A percentile compares a stretch with the other conserved stretches of the same genome.
These are phyloP conservation scores for Daldinia concentrica DNA, from an alignment of 495 filamentous ascomycete species.

Conservation along the genomic window DNA sequence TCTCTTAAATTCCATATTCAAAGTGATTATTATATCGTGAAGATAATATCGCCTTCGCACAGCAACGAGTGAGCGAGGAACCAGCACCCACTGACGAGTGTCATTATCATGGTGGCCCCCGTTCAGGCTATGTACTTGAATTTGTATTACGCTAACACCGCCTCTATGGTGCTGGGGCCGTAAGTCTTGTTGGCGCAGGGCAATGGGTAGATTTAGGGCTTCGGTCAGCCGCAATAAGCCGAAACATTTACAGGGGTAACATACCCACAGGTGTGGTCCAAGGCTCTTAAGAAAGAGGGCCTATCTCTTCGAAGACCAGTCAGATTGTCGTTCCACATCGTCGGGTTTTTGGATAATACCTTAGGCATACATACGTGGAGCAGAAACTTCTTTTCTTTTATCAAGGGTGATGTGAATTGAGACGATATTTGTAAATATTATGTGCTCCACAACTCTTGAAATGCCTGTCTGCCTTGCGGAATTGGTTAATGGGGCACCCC, in stretches of 20 bases:
- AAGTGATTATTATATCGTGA: not conserved
- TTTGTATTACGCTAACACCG: not conserved
- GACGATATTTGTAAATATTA: not conserved
- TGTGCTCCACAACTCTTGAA: not conserved
- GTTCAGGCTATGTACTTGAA: not conserved
- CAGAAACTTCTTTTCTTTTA: not conserved
- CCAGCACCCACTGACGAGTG: not conserved
- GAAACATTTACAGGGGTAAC: constrained; percentile 13
- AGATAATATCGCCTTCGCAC: not conserved
- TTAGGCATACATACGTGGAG: too few relatives aligned
- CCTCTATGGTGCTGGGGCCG: not conserved
- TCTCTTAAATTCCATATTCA: not conserved
- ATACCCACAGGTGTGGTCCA: constrained; percentile 11
- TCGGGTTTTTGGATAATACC: not conserved
- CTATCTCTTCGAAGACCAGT: not conserved
- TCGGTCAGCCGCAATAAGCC: not conserved
- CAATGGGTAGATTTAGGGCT: not conserved
- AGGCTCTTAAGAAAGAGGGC: constrained; percentile 2
- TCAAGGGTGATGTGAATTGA: not conserved
- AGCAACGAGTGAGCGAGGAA: not conserved
- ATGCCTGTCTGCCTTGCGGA: not conserved
- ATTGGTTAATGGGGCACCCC: not conserved
- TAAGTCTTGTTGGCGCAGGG: not conserved
- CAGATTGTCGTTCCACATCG: not conserved
- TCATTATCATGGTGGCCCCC: not conserved